These are phyloP conservation scores for Geotrichum restrictum DNA, from an alignment of 1,139 yeast species.

Conservation along the genomic window DNA sequence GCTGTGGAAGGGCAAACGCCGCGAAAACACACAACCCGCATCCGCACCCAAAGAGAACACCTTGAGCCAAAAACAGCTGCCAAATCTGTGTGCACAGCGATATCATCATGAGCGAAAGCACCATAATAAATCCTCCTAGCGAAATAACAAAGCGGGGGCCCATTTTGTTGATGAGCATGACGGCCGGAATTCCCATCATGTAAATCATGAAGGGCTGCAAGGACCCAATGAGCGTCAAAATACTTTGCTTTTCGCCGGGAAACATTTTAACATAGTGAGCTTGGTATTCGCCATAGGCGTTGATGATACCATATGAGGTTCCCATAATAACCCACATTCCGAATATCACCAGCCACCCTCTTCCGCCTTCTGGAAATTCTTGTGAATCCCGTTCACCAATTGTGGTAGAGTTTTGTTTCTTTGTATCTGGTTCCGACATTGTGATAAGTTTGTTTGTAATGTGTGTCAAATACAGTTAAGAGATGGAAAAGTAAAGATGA, in stretches of 20 bases:
- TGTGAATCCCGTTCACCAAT: conserved; percentile 15
- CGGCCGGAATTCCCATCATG: conserved; percentile 46
- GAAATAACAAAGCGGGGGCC: conserved; percentile 28
- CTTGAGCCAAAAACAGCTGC: conserved; percentile 55
- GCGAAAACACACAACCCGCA: conserved; percentile 32
- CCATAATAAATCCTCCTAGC: conserved; percentile 48
- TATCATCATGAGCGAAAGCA: conserved; percentile 49
- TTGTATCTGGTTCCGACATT: too few species aligned
- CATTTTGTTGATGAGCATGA: conserved; percentile 52
- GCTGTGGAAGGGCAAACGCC: conserved; percentile 35
- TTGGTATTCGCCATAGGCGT: conserved; percentile 57
- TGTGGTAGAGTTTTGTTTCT: too few species aligned
- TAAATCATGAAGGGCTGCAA: conserved; percentile 47
- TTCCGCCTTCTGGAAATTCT: conserved; percentile 34
- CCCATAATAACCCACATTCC: conserved; percentile 30
- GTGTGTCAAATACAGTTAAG: too few species aligned
- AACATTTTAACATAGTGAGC: conserved; percentile 50
- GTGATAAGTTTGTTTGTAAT: too few species aligned
- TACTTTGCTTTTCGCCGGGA: conserved; percentile 42
- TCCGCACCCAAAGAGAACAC: conserved; percentile 54
- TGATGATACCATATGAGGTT: conserved; percentile 48
- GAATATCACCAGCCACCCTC: conserved; percentile 34
- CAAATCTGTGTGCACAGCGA: conserved; percentile 49
- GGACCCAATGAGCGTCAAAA: conserved; percentile 51
- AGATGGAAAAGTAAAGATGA: too few species aligned